phyloP scores from a whole-genome alignment of 352 stramenopile genomes.

The Phytophthora colocasiae region DNA sequence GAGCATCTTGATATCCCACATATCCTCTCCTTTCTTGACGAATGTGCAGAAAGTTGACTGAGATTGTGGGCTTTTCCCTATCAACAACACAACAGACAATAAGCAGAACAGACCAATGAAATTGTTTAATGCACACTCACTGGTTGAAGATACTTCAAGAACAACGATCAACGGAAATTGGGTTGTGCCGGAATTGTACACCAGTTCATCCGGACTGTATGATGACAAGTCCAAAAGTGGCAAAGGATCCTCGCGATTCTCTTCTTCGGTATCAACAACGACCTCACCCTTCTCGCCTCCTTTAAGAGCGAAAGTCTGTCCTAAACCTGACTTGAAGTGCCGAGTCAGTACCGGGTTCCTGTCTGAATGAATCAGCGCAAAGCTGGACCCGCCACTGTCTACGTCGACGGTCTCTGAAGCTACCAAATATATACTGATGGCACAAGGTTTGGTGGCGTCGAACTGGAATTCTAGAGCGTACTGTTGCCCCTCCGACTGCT shows the following conservation, averaged over 20 bases:
- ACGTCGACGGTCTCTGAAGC: slow-evolving; percentile 73
- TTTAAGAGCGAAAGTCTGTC: slow-evolving; percentile 58
- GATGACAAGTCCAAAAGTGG: slow-evolving; percentile 51
- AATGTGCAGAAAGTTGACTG: slow-evolving; percentile 87
- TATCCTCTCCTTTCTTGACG: slow-evolving; percentile 45
- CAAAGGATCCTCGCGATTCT: slow-evolving; percentile 18
- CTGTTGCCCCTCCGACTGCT: slow-evolving; percentile 27
- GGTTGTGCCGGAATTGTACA: slow-evolving; percentile 49
- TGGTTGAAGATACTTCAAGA: slow-evolving; percentile 60
- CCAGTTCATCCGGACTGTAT: slow-evolving; percentile 49
- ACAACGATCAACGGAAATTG: slow-evolving; percentile 77
- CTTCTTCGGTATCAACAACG: not conserved
- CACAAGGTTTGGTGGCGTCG: slow-evolving; percentile 79
- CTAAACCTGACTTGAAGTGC: slow-evolving; percentile 58
- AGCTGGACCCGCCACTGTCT: slow-evolving; percentile 68
- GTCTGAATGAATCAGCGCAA: slow-evolving; percentile 55
- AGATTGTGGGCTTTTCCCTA: slow-evolving; percentile 60
- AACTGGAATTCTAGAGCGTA: slow-evolving; percentile 78
- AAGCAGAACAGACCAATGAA: slow-evolving; percentile 6
- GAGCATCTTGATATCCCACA: slow-evolving; percentile 76
- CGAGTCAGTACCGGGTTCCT: slow-evolving; percentile 46
- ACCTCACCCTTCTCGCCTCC: slow-evolving; percentile 15
- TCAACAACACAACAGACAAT: slow-evolving; percentile 9
- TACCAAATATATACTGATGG: slow-evolving; percentile 69
- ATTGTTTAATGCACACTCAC: slow-evolving; percentile 29